These are phyloP conservation scores for Debaryomycetaceae sp. DNA, from an alignment of 1,139 yeast genomes.

Conservation along the genomic window DNA sequence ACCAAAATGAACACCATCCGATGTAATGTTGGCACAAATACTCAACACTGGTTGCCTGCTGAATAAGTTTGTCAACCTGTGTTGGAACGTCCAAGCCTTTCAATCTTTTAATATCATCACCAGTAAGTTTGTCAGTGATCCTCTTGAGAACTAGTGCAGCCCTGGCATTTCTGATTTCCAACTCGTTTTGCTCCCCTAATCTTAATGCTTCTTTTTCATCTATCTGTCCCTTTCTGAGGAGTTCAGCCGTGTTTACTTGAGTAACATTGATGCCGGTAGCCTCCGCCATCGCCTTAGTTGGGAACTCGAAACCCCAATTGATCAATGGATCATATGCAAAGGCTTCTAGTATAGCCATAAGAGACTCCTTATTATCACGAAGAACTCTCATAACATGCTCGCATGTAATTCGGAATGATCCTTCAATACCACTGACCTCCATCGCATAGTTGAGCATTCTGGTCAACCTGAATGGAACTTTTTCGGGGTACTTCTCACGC, in stretches of 20 bases:
- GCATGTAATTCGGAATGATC: conserved; percentile 93
- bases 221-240: conserved; percentile 69
- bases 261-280: conserved; percentile 69
- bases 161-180: conserved; percentile 83
- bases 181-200: conserved; percentile 69
- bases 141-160: conserved; percentile 88
- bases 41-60: conserved; percentile 95
- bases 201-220: conserved; percentile 71
- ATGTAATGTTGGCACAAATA: conserved; percentile 94
- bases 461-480: conserved; percentile 94
- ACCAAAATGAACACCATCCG: conserved; percentile 99
- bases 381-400: conserved; percentile 96
- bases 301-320: conserved; percentile 97
- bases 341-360: conserved; percentile 97
- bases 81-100: conserved; percentile 75
- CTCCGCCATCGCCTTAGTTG: conserved; percentile 72
- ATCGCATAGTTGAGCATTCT: conserved; percentile 97
- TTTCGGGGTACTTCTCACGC: conserved; percentile 95
- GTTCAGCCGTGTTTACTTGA: conserved; percentile 61
- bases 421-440: conserved; percentile 99
- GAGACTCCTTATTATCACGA: conserved; percentile 89
- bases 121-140: conserved; percentile 88
- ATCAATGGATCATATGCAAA: conserved; percentile 98
- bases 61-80: conserved; percentile 91
- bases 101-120: conserved; percentile 81